phyloP scores from a whole-genome alignment of 768 basidiomycete genomes.

The Xanthoconium stramineum region DNA sequence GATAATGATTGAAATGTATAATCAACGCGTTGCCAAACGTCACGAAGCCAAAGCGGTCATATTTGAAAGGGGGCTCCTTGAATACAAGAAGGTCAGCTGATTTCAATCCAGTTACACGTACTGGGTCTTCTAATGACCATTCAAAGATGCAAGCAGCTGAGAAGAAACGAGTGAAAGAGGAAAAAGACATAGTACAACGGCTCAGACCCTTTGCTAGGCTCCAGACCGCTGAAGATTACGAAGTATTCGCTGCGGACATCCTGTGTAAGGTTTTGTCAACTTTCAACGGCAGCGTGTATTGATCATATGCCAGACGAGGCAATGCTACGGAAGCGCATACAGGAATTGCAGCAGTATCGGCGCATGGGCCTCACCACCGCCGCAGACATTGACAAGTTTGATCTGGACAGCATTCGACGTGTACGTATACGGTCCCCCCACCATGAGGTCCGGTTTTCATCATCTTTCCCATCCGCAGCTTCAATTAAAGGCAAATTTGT shows the following conservation, averaged over 20 bases:
- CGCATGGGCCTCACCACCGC: constrained; percentile 78
- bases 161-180: constrained; percentile 87
- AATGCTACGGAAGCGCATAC: constrained; percentile 80
- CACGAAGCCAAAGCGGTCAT: constrained; percentile 84
- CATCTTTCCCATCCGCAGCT: constrained; percentile 36
- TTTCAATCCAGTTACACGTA: too few relatives aligned
- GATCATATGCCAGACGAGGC: constrained; percentile 67
- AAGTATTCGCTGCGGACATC: constrained; percentile 82
- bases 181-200: constrained; percentile 85
- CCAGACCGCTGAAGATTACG: constrained; percentile 90
- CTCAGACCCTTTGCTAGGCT: constrained; percentile 88
- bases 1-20: constrained; percentile 86
- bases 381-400: constrained; percentile 91
- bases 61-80: constrained; percentile 86
- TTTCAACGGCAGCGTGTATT: neutral
- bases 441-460: neutral
- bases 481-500: constrained; percentile 55
- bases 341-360: constrained; percentile 89
- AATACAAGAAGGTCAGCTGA: constrained; percentile 83
- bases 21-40: constrained; percentile 82
- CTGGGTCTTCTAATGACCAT: neutral
- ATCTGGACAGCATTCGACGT: constrained; percentile 66
- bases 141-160: constrained; percentile 84
- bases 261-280: constrained; percentile 59
- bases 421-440: constrained; percentile 39